phyloP scores from a whole-genome alignment of 495 filamentous ascomycete genomes.

The Aspergillus cavernicola region DNA sequence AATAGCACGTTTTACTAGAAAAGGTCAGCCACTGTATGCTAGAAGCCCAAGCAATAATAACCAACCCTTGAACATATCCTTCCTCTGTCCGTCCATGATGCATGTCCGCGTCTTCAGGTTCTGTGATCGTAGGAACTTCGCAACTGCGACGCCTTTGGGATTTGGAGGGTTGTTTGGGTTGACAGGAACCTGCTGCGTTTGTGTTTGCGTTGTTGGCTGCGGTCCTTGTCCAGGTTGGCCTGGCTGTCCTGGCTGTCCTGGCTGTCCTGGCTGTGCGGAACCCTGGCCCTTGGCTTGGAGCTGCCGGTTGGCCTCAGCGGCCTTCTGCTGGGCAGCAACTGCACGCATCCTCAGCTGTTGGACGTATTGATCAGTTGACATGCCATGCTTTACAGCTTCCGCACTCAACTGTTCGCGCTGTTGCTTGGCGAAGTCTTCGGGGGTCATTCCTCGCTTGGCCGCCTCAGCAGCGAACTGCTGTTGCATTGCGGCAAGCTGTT shows the following conservation, averaged over 20 bases:
- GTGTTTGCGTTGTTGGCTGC: constrained; percentile 36
- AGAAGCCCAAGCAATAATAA: background rate
- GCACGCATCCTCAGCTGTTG: constrained; percentile 62
- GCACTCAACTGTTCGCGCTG: constrained; percentile 53
- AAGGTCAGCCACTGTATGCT: background rate
- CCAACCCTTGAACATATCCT: constrained; percentile 94
- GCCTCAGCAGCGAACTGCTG: constrained; percentile 76
- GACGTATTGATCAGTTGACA: constrained; percentile 63
- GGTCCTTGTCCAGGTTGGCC: constrained; percentile 29
- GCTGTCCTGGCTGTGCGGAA: constrained; percentile 26
- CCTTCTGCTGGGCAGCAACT: constrained; percentile 47
- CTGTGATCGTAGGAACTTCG: constrained; percentile 81
- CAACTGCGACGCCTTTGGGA: constrained; percentile 83
- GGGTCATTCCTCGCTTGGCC: constrained; percentile 69
- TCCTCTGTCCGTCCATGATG: constrained; percentile 93
- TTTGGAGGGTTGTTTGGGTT: constrained; percentile 71
- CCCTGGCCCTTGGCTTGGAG: constrained; percentile 32
- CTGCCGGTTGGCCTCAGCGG: constrained; percentile 45
- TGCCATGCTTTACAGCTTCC: constrained; percentile 60
- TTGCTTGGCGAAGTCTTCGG: constrained; percentile 65
- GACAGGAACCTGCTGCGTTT: constrained; percentile 48
- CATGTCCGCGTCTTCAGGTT: constrained; percentile 86
- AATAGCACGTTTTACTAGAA: constrained; percentile 89
- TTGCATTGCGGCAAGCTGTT: constrained; percentile 82
- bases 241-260: constrained; percentile 44